Evolutionary conservation across 2,329 filamentous ascomycete genomes (phyloP).

Genomic region (Diaporthe australafricana): DNA sequence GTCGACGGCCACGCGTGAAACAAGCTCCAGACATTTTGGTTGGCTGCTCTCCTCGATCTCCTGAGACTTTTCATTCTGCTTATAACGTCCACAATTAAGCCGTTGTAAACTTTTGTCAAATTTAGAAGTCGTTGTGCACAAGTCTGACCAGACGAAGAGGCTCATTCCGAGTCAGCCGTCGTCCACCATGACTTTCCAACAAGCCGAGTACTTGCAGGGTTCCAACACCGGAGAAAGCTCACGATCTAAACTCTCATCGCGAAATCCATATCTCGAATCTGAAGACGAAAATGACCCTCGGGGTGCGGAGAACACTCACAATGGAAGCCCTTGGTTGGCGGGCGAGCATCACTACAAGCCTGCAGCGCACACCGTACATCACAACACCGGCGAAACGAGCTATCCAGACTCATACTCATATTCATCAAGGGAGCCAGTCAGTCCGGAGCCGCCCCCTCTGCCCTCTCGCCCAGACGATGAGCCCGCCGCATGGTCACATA

Average conservation of each 20-base stretch:
- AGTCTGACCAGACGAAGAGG: background rate
- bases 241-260: background rate
- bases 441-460: constrained; percentile 2
- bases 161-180: background rate
- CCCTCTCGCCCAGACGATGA: background rate
- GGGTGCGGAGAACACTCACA: background rate
- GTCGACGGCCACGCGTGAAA: constrained; percentile 15
- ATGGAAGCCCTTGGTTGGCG: background rate
- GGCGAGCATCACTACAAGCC: background rate
- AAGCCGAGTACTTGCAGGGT: background rate
- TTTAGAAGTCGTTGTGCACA: background rate
- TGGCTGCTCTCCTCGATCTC: background rate
- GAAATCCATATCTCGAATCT: background rate
- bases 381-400: constrained; percentile 1
- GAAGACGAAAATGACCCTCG: background rate
- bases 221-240: background rate
- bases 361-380: background rate
- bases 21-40: background rate
- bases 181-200: constrained; percentile 15
- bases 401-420: background rate
- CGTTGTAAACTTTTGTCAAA: background rate
- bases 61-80: background rate
- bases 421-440: background rate
- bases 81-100: background rate
- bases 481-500: background rate